Evolutionary conservation across 2,329 filamentous ascomycete species (phyloP), one percentile per base, ranked within the genome.

Genomic region (Ophiostoma sp.): DNA sequence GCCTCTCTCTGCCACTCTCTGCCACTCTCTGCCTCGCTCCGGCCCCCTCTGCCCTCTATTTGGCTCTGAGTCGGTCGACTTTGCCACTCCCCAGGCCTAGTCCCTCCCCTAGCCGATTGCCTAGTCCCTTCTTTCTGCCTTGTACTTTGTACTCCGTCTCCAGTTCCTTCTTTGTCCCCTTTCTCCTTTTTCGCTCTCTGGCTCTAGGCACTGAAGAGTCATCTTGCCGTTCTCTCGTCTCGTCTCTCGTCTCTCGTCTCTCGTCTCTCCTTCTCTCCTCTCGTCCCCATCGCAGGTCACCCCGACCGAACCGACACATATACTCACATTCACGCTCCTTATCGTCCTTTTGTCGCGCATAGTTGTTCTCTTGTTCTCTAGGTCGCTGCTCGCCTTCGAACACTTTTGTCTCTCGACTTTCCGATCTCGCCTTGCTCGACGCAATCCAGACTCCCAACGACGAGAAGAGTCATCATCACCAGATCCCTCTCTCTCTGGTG

Each of bases 241-340:
- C 27, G 55, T 42, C 38, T 62, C 58, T n/a, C 14, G 0, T 7
- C 36, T n/a, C 2, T 40, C 58, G 18, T 41, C 58, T 63, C 14
- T 8, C 40, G 14, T 63, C 16, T 44, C 40, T 63, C 60, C 14
- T 42, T 41, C 38, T 63, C 58, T 14, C 5, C 38, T 62, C 36
- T 41, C 38, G 27, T 27, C 52, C 60, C 68, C 68, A 70, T 71
- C 70, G 67, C 69, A 68, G 69, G 70, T 66, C 71, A 67, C 65
- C 47, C 64, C 64, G 64, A 66, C 67, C 49, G 65, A 66, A n/a
- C 58, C 44, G 47, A 40, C 44, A 63, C 65, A 52, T 72, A 67
- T 70, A 70, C 70, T 71, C 69, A 71, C 71, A 72, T 70, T 69
- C 66, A 69, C 69, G 71, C 68, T 69, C 68, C 49, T 64, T 68